Evolutionary conservation across 106 monocot genomes (phyloP).

Genomic region (Dendrobium officinale): DNA sequence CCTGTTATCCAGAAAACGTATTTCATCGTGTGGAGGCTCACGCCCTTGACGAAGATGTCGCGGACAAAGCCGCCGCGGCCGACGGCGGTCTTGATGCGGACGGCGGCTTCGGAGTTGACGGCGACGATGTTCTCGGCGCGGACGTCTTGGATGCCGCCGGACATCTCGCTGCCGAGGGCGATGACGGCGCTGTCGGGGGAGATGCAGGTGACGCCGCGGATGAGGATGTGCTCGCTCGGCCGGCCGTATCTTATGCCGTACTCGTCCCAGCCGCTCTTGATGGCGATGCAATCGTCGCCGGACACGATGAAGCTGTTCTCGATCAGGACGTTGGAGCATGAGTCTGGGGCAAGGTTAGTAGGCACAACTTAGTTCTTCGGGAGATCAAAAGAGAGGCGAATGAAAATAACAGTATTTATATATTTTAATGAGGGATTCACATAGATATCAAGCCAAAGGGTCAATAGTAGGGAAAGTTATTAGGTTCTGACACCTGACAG

Average conservation of each 20-base stretch:
- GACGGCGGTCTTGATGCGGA: constrained; percentile 75
- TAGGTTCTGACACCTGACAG: too few relatives aligned
- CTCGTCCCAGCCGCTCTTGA: constrained; percentile 96
- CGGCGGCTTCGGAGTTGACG: constrained; percentile 60
- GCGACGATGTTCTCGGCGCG: constrained; percentile 76
- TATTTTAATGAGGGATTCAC: too few relatives aligned
- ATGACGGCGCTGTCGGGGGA: constrained; percentile 87
- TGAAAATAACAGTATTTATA: too few relatives aligned
- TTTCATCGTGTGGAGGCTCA: constrained; percentile 69
- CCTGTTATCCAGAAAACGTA: constrained; percentile 87
- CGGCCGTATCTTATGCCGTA: constrained; percentile 72
- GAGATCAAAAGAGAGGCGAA: too few relatives aligned
- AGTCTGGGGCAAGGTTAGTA: constrained; percentile 28
- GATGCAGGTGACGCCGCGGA: constrained; percentile 74
- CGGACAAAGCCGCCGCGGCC: constrained; percentile 68
- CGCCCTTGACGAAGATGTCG: constrained; percentile 55
- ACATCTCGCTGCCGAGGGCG: constrained; percentile 94
- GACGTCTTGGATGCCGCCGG: constrained; percentile 72
- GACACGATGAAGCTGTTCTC: constrained; percentile 84
- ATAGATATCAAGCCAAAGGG: too few relatives aligned
- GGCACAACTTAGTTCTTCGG: too few relatives aligned
- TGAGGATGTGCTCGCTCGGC: constrained; percentile 67
- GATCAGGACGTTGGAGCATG: constrained; percentile 69
- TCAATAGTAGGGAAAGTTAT: too few relatives aligned
- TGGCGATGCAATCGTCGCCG: constrained; percentile 87